phyloP scores from a whole-genome alignment of 202 grass and related monocot species.

The Zizania palustris region DNA sequence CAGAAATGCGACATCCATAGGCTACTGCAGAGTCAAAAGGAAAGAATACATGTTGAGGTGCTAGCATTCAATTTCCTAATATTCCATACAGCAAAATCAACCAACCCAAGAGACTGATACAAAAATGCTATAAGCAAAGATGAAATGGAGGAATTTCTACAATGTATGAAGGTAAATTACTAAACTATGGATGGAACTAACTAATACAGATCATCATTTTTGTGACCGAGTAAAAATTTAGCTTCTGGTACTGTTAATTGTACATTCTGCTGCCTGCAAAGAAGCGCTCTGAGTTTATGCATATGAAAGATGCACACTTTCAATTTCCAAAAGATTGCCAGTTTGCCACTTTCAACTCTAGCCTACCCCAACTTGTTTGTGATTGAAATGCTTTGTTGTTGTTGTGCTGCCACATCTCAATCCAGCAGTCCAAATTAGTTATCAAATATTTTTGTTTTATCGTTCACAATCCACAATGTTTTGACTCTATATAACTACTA shows the following conservation, averaged over 20 bases:
- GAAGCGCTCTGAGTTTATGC: background rate
- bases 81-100: constrained; percentile 25
- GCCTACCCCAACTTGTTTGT: no score
- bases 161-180: background rate
- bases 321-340: background rate
- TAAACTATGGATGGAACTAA: background rate
- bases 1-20: constrained; percentile 6
- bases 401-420: background rate
- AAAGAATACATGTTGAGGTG: background rate
- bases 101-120: constrained; percentile 16
- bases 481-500: background rate
- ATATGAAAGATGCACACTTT: background rate
- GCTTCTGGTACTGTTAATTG: background rate
- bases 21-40: constrained; percentile 7
- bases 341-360: no score
- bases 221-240: background rate
- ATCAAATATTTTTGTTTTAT: background rate
- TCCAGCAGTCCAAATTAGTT: background rate
- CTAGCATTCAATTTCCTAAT: constrained; percentile 1
- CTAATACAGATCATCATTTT: background rate
- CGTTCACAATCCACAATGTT: background rate
- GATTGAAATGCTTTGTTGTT: no score
- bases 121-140: background rate
- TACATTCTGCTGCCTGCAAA: background rate
- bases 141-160: background rate